phyloP scores from a whole-genome alignment of 2,329 filamentous ascomycete species.

The Colletotrichum viniferum region DNA sequence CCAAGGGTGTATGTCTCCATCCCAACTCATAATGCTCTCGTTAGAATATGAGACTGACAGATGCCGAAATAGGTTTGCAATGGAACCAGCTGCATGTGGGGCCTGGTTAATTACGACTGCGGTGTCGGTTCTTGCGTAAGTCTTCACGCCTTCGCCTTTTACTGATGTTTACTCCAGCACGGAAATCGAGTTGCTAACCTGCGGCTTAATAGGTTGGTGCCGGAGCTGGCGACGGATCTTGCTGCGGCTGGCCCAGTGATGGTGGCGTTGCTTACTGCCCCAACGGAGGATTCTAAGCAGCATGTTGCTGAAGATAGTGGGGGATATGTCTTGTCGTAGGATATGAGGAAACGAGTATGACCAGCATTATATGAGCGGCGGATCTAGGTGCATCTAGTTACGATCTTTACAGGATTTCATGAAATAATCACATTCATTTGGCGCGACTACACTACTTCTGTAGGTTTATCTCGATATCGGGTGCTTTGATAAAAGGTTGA shows the following conservation, averaged over 20 bases:
- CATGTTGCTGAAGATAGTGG: not conserved
- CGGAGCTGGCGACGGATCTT: not conserved
- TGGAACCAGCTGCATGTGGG: not conserved
- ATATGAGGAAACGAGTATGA: not conserved
- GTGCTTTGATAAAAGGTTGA: accelerated
- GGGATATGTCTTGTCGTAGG: not conserved
- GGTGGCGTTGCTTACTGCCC: not conserved
- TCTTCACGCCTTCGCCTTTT: not conserved
- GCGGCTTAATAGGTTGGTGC: not conserved
- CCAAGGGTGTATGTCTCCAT: not conserved
- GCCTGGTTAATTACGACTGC: not conserved
- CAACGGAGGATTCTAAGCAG: not conserved
- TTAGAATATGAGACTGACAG: not conserved
- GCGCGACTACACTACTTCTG: not conserved
- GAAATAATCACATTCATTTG: not conserved
- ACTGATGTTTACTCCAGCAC: accelerated
- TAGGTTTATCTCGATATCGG: not conserved
- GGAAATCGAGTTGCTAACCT: not conserved
- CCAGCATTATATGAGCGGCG: not conserved
- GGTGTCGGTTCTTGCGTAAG: not conserved
- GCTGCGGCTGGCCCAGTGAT: not conserved
- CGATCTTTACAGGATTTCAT: not conserved
- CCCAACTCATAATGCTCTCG: no score
- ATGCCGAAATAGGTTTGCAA: not conserved
- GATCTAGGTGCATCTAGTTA: not conserved